Conservation (phyloP, 2,329 filamentous ascomycete genomes). For the Fusarium decemcellulare region DNA sequence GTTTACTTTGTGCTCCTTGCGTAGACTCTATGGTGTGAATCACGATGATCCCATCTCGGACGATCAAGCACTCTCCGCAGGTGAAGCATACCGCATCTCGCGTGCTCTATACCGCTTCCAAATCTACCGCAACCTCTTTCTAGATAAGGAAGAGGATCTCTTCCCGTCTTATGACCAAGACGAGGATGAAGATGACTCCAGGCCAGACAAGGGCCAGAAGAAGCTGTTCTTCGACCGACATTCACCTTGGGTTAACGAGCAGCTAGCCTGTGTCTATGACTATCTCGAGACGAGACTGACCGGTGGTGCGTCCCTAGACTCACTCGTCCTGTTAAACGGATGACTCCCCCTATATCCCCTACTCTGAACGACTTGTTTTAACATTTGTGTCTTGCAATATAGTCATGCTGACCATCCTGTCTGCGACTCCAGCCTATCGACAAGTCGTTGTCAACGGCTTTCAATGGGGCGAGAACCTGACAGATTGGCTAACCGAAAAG, state of each 20-base stretch:
- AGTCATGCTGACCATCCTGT: conserved; percentile 42
- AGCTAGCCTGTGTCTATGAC: conserved; percentile 39
- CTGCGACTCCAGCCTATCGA: conserved; percentile 36
- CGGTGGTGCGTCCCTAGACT: conserved; percentile 27
- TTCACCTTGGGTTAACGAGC: conserved; percentile 44
- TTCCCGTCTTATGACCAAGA: conserved; percentile 11
- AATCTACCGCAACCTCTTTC: conserved; percentile 41
- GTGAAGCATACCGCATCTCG: conserved; percentile 33
- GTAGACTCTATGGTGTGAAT: conserved; percentile 32
- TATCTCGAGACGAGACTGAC: conserved; percentile 39
- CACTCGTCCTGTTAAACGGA: background rate
- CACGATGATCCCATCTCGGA: conserved; percentile 14
- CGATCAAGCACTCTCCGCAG: conserved; percentile 11
- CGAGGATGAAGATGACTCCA: background rate
- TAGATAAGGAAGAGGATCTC: conserved; percentile 15
- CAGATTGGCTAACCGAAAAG: conserved; percentile 37
- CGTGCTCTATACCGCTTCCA: conserved; percentile 43
- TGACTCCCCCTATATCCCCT: background rate
- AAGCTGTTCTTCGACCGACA: conserved; percentile 39
- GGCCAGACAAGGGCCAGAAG: conserved; percentile 20
- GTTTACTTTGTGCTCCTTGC: conserved; percentile 23
- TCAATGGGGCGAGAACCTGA: conserved; percentile 38
- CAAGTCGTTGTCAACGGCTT: conserved; percentile 40
- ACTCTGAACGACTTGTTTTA: conserved; percentile 3
- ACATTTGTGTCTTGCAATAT: conserved; percentile 4